Conservation (phyloP, 2,329 filamentous ascomycete species). For the Fusarium tuaranense region DNA sequence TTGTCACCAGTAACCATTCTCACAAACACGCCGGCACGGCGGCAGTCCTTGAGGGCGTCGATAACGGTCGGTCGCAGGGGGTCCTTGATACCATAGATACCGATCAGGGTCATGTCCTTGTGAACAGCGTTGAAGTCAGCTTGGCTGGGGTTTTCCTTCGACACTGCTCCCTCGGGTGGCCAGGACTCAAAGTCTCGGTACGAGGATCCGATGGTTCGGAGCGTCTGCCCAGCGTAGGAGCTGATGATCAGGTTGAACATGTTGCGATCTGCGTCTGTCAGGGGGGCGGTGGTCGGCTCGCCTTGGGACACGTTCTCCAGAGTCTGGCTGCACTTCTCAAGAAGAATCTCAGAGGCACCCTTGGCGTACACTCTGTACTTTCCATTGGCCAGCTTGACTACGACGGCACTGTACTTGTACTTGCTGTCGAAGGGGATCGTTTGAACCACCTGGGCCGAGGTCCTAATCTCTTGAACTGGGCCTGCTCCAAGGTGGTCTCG, state of each 20-base stretch:
- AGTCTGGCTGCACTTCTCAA: constrained; percentile 61
- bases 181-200: constrained; percentile 79
- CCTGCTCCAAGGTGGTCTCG: constrained; percentile 63
- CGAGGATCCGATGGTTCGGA: constrained; percentile 79
- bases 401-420: constrained; percentile 68
- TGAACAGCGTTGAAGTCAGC: constrained; percentile 66
- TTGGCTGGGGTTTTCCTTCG: constrained; percentile 67
- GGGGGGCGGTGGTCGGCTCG: constrained; percentile 62
- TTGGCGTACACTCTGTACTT: constrained; percentile 65
- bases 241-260: constrained; percentile 67
- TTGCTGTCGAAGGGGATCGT: constrained; percentile 66
- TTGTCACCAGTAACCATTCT: constrained; percentile 71
- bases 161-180: constrained; percentile 74
- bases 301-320: constrained; percentile 62
- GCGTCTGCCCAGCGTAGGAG: constrained; percentile 71
- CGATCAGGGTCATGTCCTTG: constrained; percentile 54
- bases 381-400: constrained; percentile 59
- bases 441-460: constrained; percentile 60
- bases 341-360: constrained; percentile 68
- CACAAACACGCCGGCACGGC: constrained; percentile 74
- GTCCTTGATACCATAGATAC: constrained; percentile 74
- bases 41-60: constrained; percentile 72
- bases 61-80: constrained; percentile 72
- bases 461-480: constrained; percentile 58
- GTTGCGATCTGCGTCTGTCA: constrained; percentile 64